Base-by-base conservation (phyloP, 768 basidiomycete species). In the Tulasnella sp. region DNA sequence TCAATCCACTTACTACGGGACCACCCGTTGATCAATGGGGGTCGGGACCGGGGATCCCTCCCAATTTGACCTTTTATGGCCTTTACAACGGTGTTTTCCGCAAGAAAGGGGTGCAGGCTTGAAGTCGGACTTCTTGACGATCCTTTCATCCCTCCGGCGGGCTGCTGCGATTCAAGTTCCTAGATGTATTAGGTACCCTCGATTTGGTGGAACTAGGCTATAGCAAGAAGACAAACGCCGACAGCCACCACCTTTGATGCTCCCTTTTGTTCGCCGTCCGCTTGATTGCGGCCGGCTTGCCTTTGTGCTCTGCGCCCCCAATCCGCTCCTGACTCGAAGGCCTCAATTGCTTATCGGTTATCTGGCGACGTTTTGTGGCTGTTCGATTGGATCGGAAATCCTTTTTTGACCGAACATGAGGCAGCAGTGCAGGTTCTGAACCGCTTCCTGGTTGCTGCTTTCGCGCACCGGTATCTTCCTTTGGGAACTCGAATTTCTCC, bases 341-440 rank as follows among this genome's bases (percentile, higher is more conserved):
- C 64, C 64, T 69, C 31, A 69, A 69, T 28, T 69, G 64, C 64
- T 69, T 69, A 69, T 69, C 64, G 64, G 64, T 69, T 69, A 69
- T 69, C 64, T 69, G 64, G 64, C 64, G 64, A 37, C 64, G 34
- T 12, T 0, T 69, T 69, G 64, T 69, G 64, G 64, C 64, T 69
- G 64, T 69, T 37, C 64, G 64, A 69, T 69, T 69, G 16, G 64
- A 69, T 69, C 64, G 24, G 16, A 69, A 37, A 31, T 18, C 34
- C 64, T 69, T 69, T 69, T 69, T 69, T 24, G 64, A 69, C 64
- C 28, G 64, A 69, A 69, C 64, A 69, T 37, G 64, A 69, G 64
- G 64, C 64, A 11, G 64, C 64, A 69, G 31, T 69, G 64, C 64
- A 69, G 64, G 64, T 69, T 69, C 31, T 69, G 64, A 69, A 69